Base-by-base conservation (phyloP, 306 rosid genomes). In the Fragaria nilgerrensis region DNA sequence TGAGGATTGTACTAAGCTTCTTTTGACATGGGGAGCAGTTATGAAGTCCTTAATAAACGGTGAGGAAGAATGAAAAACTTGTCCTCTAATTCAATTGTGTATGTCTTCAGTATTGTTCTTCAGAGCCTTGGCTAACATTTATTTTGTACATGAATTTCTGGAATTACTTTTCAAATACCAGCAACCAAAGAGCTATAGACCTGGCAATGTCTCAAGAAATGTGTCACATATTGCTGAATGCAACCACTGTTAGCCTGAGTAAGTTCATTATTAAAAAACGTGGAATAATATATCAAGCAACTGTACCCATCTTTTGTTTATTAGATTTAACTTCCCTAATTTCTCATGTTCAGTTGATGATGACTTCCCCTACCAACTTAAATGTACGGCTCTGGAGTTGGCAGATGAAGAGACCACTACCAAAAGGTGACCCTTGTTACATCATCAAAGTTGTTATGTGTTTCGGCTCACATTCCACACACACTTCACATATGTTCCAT, bases 11-110 rank as follows among this genome's bases (percentile, higher is more conserved):
- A 70, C 80, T 17, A 84, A 82, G 86, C 74, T 82, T 72, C 88
- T 85, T 82, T 79, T 85, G 34, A 65, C 74, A 43, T 82, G 86
- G 84, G 88, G 86, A 23, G 88, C 88, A 43, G 79, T 58, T 82
- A 62, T 22, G 88, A 85, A 79, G 81, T 82, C 69, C 72, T 79
- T 65, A 85, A 85, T 77, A 68, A 82, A 55, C 80, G 88, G 88
- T 85, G 61, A 59, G 77, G 62, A 70, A 22, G 55, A 76, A 16
- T 70, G 34, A 37, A 62, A 16, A 12, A 39, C 39, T 59, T 39
- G 50, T 22, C 47, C 50, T 80, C 5, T 23, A 68, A 41, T 39
- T 62, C 75, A 3, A 19, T 15, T 4, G 19, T 67, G 39, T 11
- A 59, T 7, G 65, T 55, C 43, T 64, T 65, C 16, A 10, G 20